Conservation (phyloP, 208 protist genomes). For the Lotmaria passim region DNA sequence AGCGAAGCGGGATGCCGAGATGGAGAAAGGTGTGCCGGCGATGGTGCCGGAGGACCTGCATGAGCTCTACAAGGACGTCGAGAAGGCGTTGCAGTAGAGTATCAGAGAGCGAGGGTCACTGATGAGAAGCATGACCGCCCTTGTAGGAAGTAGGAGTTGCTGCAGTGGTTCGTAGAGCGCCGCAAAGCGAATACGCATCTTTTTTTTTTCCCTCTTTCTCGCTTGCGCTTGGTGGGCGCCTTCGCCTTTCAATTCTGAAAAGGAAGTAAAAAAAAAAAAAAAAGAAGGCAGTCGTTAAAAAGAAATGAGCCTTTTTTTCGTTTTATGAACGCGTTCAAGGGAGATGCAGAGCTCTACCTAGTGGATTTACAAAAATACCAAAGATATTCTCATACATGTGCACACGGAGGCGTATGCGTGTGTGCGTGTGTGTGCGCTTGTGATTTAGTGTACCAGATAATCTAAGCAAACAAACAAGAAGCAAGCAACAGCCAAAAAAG, state of each 20-base stretch:
- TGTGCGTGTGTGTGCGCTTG: background rate
- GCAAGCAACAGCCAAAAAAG: background rate
- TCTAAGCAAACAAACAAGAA: too few relatives aligned
- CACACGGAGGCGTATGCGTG: background rate
- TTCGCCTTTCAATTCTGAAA: too few relatives aligned
- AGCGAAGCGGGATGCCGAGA: slow-evolving; percentile 24
- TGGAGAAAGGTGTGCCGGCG: slow-evolving; percentile 44
- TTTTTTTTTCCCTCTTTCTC: too few relatives aligned
- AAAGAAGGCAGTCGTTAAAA: too few relatives aligned
- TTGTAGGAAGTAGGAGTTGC: too few relatives aligned
- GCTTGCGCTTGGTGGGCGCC: too few relatives aligned
- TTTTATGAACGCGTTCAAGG: background rate
- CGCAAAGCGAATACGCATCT: too few relatives aligned
- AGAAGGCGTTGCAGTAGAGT: slow-evolving; percentile 64
- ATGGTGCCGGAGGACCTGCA: slow-evolving; percentile 69
- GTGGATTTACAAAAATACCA: slow-evolving; percentile 17
- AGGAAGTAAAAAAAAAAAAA: too few relatives aligned
- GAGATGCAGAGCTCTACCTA: slow-evolving; percentile 6
- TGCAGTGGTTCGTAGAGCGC: too few relatives aligned
- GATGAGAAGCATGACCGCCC: too few relatives aligned
- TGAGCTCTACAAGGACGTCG: slow-evolving; percentile 71
- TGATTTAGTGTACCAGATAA: too few relatives aligned
- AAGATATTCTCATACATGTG: background rate
- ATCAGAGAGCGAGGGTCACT: background rate
- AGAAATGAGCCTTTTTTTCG: too few relatives aligned